Percentiles rank a stretch among this genome's conserved stretches.
phyloP scores from a whole-genome alignment of 106 monocot species.

The Hemerocallis citrina region DNA sequence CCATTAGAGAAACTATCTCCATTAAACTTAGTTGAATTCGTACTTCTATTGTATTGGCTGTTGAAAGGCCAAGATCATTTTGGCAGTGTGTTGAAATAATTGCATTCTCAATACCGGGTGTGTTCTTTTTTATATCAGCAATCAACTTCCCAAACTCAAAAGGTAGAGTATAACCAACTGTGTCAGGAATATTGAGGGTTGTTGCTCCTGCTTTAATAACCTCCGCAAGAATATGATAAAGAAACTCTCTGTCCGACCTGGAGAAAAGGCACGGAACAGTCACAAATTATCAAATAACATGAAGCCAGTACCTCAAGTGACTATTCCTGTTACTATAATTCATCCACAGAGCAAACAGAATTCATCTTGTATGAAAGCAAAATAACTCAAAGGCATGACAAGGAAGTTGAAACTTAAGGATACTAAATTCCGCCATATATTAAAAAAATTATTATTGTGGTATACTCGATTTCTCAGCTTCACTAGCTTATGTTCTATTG shows the following conservation, averaged over 20 bases:
- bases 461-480: too few species aligned
- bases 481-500: too few species aligned
- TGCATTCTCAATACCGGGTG: conserved; percentile 74
- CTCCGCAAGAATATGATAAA: conserved; percentile 80
- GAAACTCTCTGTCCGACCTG: conserved; percentile 83
- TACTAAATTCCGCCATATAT: too few species aligned
- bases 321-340: too few species aligned
- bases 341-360: background rate
- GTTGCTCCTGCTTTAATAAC: conserved; percentile 96
- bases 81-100: conserved; percentile 99
- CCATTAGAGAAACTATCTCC: background rate
- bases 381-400: too few species aligned
- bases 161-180: conserved; percentile 89
- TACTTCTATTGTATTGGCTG: conserved; percentile 92
- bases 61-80: conserved; percentile 91
- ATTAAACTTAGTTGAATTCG: conserved; percentile 7
- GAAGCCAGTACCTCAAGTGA: background rate
- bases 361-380: background rate
- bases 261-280: too few species aligned
- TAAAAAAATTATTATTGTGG: too few species aligned
- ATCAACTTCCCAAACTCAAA: conserved; percentile 73
- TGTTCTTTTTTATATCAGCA: conserved; percentile 75
- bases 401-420: too few species aligned
- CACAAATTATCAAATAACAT: background rate
- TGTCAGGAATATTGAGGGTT: conserved; percentile 90